phyloP scores from a whole-genome alignment of 1,284 basidiomycete genomes.

The Irpex sp. region DNA sequence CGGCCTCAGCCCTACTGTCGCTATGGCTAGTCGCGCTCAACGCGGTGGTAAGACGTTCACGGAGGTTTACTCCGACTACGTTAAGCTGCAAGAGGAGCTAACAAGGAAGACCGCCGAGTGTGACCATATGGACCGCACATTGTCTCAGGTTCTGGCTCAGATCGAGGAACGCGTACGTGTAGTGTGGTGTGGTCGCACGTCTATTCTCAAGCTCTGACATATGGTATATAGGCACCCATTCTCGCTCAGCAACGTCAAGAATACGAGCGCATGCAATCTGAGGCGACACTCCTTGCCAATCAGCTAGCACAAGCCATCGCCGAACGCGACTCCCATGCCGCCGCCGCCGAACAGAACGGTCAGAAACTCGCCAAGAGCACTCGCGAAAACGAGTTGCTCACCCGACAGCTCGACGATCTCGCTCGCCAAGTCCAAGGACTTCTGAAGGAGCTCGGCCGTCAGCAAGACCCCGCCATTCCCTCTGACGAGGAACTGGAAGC shows the following conservation, averaged over 20 bases:
- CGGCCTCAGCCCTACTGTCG: conserved; percentile 79
- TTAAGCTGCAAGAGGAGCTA: conserved; percentile 81
- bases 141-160: conserved; percentile 73
- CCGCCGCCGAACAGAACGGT: conserved; percentile 49
- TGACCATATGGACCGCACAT: conserved; percentile 74
- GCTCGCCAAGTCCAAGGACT: conserved; percentile 83
- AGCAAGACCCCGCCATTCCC: conserved; percentile 79
- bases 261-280: conserved; percentile 75
- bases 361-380: conserved; percentile 61
- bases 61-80: conserved; percentile 86
- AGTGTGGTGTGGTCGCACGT: too few species aligned
- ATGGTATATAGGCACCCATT: conserved; percentile 67
- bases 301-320: conserved; percentile 73
- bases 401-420: conserved; percentile 82
- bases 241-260: conserved; percentile 84
- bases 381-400: conserved; percentile 71
- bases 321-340: conserved; percentile 58
- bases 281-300: conserved; percentile 75
- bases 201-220: too few species aligned
- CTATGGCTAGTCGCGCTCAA: conserved; percentile 77
- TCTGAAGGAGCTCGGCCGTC: conserved; percentile 74
- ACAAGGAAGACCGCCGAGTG: conserved; percentile 76
- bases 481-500: conserved; percentile 67
- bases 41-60: conserved; percentile 84
- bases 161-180: conserved; percentile 92